phyloP scores from a whole-genome alignment of 192 early-diverging fungal species.

The Coemansia sp. region DNA sequence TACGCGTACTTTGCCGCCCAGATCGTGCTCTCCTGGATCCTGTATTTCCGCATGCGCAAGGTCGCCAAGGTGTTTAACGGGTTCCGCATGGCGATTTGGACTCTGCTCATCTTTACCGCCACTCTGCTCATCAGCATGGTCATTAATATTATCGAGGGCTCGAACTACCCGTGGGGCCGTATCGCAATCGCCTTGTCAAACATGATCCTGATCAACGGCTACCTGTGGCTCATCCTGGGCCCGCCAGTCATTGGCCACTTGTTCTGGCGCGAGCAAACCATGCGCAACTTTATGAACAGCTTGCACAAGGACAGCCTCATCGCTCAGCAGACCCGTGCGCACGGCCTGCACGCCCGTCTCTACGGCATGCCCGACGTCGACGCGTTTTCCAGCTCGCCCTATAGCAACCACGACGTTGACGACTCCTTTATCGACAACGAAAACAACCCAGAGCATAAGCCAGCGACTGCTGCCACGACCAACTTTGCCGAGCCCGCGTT shows the following conservation, averaged over 20 bases:
- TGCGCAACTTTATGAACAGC: conserved; percentile 47
- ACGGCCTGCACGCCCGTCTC: conserved; percentile 23
- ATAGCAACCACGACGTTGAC: conserved; percentile 13
- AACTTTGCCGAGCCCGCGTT: conserved; percentile 11
- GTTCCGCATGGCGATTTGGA: conserved; percentile 45
- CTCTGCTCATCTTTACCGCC: conserved; percentile 26
- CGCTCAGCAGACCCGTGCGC: conserved; percentile 35
- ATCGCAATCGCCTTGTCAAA: conserved; percentile 31
- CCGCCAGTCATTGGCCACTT: conserved; percentile 36
- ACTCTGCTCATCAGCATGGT: conserved; percentile 30
- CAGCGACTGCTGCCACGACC: conserved; percentile 3
- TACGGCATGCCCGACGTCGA: conserved; percentile 27
- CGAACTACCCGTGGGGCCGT: conserved; percentile 39
- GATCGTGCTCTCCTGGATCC: conserved; percentile 35
- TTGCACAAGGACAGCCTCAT: conserved; percentile 43
- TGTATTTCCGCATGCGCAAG: conserved; percentile 37
- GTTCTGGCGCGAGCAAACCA: conserved; percentile 44
- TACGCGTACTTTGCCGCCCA: conserved; percentile 36
- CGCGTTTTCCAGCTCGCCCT: conserved; percentile 13
- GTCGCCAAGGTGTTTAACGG: conserved; percentile 41
- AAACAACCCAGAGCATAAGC: not conserved
- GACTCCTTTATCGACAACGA: conserved; percentile 13
- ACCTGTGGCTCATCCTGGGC: conserved; percentile 44
- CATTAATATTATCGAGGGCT: conserved; percentile 44
- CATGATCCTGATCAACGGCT: conserved; percentile 33